Percentiles rank a stretch among this genome's conserved stretches.
These are phyloP conservation scores for Colletotrichum euphorbiae DNA, from an alignment of 2,329 filamentous ascomycete species.

Conservation along the genomic window DNA sequence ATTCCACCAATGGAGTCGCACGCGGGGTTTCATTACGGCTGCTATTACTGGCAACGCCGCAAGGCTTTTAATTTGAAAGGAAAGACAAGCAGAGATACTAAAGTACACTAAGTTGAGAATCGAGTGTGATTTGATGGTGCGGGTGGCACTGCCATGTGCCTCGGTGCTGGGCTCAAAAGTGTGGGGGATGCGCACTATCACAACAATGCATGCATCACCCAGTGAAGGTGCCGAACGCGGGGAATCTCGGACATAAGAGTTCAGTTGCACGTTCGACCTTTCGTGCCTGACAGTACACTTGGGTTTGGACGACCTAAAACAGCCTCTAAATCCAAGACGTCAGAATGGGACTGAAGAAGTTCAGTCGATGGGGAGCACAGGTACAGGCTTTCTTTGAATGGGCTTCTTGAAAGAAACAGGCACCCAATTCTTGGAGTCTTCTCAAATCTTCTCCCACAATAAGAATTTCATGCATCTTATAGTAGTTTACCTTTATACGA, in stretches of 20 bases:
- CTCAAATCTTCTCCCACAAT: too few species aligned
- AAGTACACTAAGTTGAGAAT: not conserved
- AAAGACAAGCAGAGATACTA: not conserved
- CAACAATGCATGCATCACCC: not conserved
- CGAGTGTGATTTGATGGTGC: not conserved
- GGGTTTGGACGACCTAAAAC: too few species aligned
- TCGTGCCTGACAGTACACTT: too few species aligned
- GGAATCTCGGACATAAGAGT: not conserved
- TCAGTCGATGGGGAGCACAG: too few species aligned
- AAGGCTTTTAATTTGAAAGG: conserved; percentile 1
- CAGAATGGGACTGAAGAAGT: too few species aligned
- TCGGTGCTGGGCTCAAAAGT: not conserved
- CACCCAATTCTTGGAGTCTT: too few species aligned
- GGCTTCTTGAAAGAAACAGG: too few species aligned
- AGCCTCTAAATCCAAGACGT: too few species aligned
- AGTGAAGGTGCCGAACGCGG: not conserved
- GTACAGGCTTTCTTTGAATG: too few species aligned
- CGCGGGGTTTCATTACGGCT: not conserved
- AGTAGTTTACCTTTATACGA: too few species aligned
- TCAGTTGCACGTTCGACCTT: too few species aligned
- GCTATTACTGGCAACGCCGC: not conserved
- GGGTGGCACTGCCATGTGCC: not conserved
- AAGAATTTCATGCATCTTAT: too few species aligned
- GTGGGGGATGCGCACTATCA: conserved; percentile 11
- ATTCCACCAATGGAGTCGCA: conserved; percentile 3